Evolutionary conservation across 2,329 filamentous ascomycete genomes (phyloP), one percentile per base, ranked within the genome.

Genomic region (Zalaria sp.): DNA sequence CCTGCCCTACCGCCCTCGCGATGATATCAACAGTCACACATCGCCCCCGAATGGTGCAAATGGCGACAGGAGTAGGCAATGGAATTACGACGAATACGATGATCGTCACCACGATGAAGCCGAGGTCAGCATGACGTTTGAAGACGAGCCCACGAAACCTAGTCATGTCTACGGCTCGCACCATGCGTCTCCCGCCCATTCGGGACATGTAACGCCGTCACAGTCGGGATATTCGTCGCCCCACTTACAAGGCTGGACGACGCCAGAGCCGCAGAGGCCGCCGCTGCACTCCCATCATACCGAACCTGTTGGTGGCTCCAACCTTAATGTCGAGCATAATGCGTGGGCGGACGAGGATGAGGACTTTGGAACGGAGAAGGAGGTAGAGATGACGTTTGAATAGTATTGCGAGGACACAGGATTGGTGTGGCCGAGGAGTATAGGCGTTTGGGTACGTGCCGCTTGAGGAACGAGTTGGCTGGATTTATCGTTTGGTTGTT

Each of bases 351-450:
- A 67, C 37, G 65, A 66, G n/a, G 59, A 62, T 38, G 65, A 67
- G 27, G 62, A 65, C 3, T 68, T 65, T 53, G 65, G 62, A 3
- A 55, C 58, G 47, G 66, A 68, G 52, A 61, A 60, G 50, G 65
- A 68, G 45, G 56, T 70, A 34, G 57, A 63, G 53, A 69, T 71
- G 66, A 66, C 63, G 25, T 71, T 71, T 53, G 60, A 61, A 41
- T 63, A 42, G 53, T 5, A 28, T 18, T 18, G 18, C 18, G 18
- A 18, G 18, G 18, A 18, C 18, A 9, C 10, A 28, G 35, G 9
- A 4, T 43, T 58, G 18, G 18, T 2, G 2, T 18, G 18, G 18
- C 18, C 18, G n/a, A n/a, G 18, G 18, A 2, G 18, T 18, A 18
- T 18, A 18, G 18, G 18, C 18, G 18, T 18, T 18, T 18, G 18